phyloP scores from a whole-genome alignment of 2,329 filamentous ascomycete genomes.

The Verticillium klebahnii region DNA sequence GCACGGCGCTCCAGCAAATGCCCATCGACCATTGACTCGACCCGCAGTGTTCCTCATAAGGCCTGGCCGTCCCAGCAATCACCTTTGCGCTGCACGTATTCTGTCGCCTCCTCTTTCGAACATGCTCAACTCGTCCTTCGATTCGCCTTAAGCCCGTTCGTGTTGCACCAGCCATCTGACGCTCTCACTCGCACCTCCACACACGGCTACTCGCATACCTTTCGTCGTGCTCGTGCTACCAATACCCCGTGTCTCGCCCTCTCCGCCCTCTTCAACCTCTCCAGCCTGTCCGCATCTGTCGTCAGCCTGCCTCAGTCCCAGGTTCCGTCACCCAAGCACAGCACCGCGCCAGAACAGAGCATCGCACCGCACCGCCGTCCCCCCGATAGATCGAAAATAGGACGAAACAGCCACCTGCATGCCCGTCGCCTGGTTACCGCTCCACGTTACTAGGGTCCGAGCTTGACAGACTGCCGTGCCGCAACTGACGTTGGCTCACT shows the following conservation, averaged over 20 bases:
- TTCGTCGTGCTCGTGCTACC: slow-evolving; percentile 4
- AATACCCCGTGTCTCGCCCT: slow-evolving; percentile 8
- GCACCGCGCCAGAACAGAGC: neutral
- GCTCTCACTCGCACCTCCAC: neutral
- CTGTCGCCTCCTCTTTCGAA: slow-evolving; percentile 6
- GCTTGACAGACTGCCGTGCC: neutral
- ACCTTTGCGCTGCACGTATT: neutral
- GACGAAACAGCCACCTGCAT: slow-evolving; percentile 1
- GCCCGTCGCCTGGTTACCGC: neutral
- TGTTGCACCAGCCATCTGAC: slow-evolving; percentile 9
- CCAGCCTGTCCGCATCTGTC: neutral
- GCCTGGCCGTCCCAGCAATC: slow-evolving; percentile 1
- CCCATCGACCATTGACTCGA: neutral
- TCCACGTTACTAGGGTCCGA: neutral
- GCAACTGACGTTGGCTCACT: neutral
- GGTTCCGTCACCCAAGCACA: neutral
- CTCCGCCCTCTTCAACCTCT: slow-evolving; percentile 5
- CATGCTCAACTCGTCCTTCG: slow-evolving; percentile 9
- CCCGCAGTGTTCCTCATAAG: slow-evolving; percentile 9
- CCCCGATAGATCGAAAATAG: slow-evolving; percentile 7
- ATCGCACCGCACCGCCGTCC: neutral
- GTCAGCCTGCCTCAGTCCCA: neutral
- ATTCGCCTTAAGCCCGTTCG: slow-evolving; percentile 6
- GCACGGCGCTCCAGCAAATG: neutral
- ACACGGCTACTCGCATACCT: slow-evolving; percentile 8